Evolutionary conservation across 257 asterid species (phyloP), one percentile per base, ranked within the genome.

Genomic region (Gynochthodes officinalis): DNA sequence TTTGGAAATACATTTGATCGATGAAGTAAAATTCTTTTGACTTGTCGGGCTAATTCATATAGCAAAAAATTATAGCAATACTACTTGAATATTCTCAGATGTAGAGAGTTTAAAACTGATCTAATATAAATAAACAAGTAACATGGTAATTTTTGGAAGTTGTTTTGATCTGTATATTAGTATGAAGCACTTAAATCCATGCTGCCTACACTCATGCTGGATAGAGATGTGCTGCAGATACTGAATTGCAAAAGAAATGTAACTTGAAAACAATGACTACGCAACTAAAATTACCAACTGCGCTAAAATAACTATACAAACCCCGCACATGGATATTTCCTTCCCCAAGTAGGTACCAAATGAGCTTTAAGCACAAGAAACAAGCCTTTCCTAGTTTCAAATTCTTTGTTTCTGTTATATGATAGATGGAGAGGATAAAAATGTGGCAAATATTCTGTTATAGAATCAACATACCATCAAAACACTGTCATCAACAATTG

Each of bases 381-480:
- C 32, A 8, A 30, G 44, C 25, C 7, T 35, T 15, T 23, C 13
- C 28, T 46, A 1, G 8, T 43, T 19, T 40, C 2, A 7, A 28
- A 21, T 46, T 46, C 18, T 13, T 52, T 32, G 40, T 63, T 69
- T 33, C 54, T 54, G 32, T n/a, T 70, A 2, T 21, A 67, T 67
- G 32, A 13, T 52, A 15, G 28, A 23, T 5, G 43, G 27, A 10
- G 48, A 48, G 21, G 33, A 8, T n/a, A 28, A 5, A n/a, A 21
- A 75, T 14, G 60, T n/a, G n/a, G n/a, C 28, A 16, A 50, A 64
- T 40, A 23, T 25, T 55, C 33, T 10, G 64, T 1, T 6, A 39
- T 35, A 42, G 30, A 64, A 5, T 64, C 55, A 73, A 75, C 78
- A 8, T 83, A 90, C 95, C 82, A 13, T 67, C 54, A 73, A 28